Base-by-base conservation (phyloP, 225 moss, liverwort and hornwort genomes). In the Thuidium tamariscinum region DNA sequence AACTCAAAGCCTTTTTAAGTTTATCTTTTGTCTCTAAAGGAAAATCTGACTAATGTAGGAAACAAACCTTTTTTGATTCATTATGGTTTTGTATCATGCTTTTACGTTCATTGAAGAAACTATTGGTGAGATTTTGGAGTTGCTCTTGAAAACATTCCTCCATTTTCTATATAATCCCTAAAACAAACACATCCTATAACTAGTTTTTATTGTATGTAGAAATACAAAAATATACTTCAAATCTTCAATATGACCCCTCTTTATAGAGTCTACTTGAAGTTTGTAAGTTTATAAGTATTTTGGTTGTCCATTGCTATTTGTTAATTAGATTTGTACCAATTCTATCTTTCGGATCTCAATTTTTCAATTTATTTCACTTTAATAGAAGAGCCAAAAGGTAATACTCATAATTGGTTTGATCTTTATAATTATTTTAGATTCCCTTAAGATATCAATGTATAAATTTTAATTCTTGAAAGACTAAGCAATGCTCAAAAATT, bases 111-210 rank as follows among this genome's bases (percentile, higher is more conserved):
- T 32, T 75, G 3, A 77, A 89, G 44, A 95, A 95, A 77, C 92
- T 94, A 18, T 88, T 81, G 20, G 94, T 90, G 42, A 97, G 79
- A 46, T 84, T 83, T 51, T 87, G 75, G 52, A 97, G 87, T 46
- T 92, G 91, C 29, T 82, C 85, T 83, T 95, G 90, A 56, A 94
- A 97, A 55, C 88, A 77, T 37, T 85, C 81, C 16, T 97, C 93
- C 91, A 94, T 93, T 59, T 85, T 80, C 85, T 93, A 51, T 72
- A 73, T 21, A 78, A 69, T 65, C 69, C 55, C 84, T 84, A 81
- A 73, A 81, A 64, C 57, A 84, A 78, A 13, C 13, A 81, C 26
- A 82, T 30, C 22, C 27, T 67, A 54, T 13, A 82, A 56, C 11
- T 46, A 44, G 16, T 79, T 32, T 49, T 89, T 79, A 88, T 34